Base-by-base conservation (phyloP, 179 eudicot species). In the Carnegiea gigantea region DNA sequence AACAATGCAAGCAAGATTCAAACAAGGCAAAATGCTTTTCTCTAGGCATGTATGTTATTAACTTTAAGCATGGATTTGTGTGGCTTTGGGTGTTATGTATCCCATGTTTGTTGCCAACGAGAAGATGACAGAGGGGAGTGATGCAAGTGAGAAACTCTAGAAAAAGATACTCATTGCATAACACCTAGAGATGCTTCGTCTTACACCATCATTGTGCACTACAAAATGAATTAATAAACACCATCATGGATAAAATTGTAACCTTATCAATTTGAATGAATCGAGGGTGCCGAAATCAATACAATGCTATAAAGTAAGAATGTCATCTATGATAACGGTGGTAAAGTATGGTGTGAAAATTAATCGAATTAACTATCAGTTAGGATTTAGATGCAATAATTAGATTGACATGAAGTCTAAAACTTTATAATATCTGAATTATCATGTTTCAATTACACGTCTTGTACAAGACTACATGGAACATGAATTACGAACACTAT, bases 131-230 rank as follows among this genome's bases (percentile, higher is more conserved):
- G 48, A 78, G 57, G 54, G 7, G 17, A 5, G 51, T 36, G 38
- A 43, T 43, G 43, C 46, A 53, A 51, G 60, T 70, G 76, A 70
- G 77, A 79, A 70, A 33, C 68, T 51, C 76, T 70, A 79, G 62
- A 21, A 72, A 44, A 21, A 33, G 73, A 70, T 70, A 79, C 51
- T 79, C 28, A 79, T 79, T 79, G 70, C 82, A 79, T 79, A 79
- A 72, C 70, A 79, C 82, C 82, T 70, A 79, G 77, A 79, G 77
- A 79, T 79, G 76, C 81, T 79, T 36, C 70, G 53, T 53, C 77
- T 70, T 21, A n/a, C 77, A 72, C 59, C 77, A 62, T 53, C 70
- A 71, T 71, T 54, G 71, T 70, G 62, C 62, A 57, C 62, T 57
- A 1, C 2, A 11, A 21, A 57, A 57, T 57, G 5, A 15, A 57